Percentiles rank a stretch among this genome's conserved stretches.
Conservation (phyloP, 2,329 filamentous ascomycete species). For the Elsinoe ampelina region DNA sequence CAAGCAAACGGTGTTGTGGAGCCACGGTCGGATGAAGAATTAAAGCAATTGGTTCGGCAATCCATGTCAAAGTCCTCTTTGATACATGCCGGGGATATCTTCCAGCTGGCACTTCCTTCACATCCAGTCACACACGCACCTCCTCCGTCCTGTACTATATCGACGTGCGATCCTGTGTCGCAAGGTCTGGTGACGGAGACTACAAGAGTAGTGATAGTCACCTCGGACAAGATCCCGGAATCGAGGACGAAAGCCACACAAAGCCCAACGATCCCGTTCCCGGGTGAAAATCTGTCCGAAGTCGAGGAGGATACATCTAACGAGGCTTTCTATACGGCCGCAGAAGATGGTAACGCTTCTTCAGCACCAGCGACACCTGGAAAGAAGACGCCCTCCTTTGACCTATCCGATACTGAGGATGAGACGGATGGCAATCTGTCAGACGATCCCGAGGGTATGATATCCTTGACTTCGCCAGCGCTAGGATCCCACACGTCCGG, state of each 20-base stretch:
- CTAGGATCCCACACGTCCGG: conserved; percentile 70
- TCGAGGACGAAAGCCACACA: conserved; percentile 40
- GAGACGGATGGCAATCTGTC: conserved; percentile 66
- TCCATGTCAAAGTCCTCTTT: conserved; percentile 65
- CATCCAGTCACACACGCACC: conserved; percentile 82
- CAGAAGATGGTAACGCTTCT: conserved; percentile 53
- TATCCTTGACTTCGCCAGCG: conserved; percentile 72
- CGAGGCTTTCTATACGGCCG: conserved; percentile 86
- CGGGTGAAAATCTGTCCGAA: conserved; percentile 32
- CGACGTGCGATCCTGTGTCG: conserved; percentile 87
- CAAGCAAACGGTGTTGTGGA: neutral
- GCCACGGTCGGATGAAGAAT: conserved; percentile 17
- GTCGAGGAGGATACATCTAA: conserved; percentile 68
- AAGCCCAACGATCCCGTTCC: conserved; percentile 20
- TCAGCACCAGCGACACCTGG: conserved; percentile 1
- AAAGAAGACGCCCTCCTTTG: conserved; percentile 20
- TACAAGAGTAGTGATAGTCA: conserved; percentile 76
- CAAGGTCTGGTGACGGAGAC: conserved; percentile 69
- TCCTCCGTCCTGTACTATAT: conserved; percentile 75
- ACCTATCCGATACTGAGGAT: conserved; percentile 37
- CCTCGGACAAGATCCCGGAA: conserved; percentile 31
- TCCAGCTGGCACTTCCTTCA: conserved; percentile 65
- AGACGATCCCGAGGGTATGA: conserved; percentile 90
- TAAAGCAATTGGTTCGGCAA: conserved; percentile 48
- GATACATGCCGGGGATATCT: conserved; percentile 72